These are phyloP conservation scores for Fomitopsis pinicola DNA, from an alignment of 1,284 basidiomycete genomes.

Conservation along the genomic window DNA sequence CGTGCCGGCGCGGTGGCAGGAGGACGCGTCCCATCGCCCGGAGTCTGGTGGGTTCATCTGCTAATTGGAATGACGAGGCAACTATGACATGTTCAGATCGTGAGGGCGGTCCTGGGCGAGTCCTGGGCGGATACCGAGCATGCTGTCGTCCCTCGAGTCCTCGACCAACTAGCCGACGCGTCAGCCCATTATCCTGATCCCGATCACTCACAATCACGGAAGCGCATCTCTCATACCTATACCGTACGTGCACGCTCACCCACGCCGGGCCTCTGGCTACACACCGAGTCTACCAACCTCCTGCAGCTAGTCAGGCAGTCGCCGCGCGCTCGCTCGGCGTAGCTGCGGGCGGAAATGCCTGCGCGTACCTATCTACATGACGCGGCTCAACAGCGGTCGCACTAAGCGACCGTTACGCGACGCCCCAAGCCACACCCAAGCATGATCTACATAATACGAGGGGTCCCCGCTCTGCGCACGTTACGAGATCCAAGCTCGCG, in stretches of 20 bases:
- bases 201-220: background rate
- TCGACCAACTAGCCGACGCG: background rate
- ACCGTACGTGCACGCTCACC: too few relatives aligned
- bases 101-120: background rate
- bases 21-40: background rate
- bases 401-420: background rate
- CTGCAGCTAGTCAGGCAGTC: too few relatives aligned
- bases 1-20: background rate
- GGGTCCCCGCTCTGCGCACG: background rate
- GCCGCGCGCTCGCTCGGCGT: background rate
- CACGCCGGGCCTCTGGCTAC: too few relatives aligned
- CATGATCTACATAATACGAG: background rate
- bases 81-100: background rate
- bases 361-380: background rate
- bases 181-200: background rate
- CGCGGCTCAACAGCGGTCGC: background rate
- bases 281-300: background rate
- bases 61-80: background rate
- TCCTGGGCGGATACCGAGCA: background rate
- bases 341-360: background rate
- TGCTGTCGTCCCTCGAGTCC: too few relatives aligned
- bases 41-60: background rate
- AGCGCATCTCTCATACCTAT: background rate
- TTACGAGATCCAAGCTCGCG: background rate
- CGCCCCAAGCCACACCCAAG: background rate